Evolutionary conservation across 352 stramenopile species (phyloP).

Genomic region (Pythium periplocum): DNA sequence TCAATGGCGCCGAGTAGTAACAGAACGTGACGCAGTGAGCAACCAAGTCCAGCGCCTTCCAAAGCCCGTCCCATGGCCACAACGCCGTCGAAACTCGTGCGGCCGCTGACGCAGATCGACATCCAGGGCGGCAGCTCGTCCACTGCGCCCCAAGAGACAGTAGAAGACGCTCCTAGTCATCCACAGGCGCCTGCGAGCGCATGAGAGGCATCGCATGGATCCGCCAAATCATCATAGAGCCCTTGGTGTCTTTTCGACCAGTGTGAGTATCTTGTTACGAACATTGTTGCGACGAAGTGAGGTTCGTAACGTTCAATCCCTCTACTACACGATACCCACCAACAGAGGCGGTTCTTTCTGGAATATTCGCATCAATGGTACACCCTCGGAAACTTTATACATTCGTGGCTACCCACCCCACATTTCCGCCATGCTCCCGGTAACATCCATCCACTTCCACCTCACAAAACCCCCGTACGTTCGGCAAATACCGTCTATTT

Average conservation of each 20-base stretch:
- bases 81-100: constrained; percentile 54
- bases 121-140: constrained; percentile 20
- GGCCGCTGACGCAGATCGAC: constrained; percentile 54
- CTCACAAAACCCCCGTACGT: too few species aligned
- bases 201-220: not conserved
- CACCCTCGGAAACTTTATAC: constrained; percentile 7
- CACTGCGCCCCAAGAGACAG: too few species aligned
- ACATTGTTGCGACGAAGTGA: too few species aligned
- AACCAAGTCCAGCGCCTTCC: too few species aligned
- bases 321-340: too few species aligned
- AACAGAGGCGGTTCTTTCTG: constrained; percentile 2
- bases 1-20: not conserved
- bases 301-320: too few species aligned
- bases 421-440: not conserved
- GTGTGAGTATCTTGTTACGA: too few species aligned
- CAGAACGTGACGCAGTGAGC: too few species aligned
- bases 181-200: constrained; percentile 12
- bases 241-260: too few species aligned
- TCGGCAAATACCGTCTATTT: too few species aligned
- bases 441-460: not conserved
- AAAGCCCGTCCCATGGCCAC: constrained; percentile 7
- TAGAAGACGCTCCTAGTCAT: too few species aligned
- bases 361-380: constrained; percentile 11
- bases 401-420: not conserved
- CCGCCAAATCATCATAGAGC: too few species aligned